These are phyloP conservation scores for Brassica juncea DNA, from an alignment of 345 rosid genomes.

Conservation along the genomic window DNA sequence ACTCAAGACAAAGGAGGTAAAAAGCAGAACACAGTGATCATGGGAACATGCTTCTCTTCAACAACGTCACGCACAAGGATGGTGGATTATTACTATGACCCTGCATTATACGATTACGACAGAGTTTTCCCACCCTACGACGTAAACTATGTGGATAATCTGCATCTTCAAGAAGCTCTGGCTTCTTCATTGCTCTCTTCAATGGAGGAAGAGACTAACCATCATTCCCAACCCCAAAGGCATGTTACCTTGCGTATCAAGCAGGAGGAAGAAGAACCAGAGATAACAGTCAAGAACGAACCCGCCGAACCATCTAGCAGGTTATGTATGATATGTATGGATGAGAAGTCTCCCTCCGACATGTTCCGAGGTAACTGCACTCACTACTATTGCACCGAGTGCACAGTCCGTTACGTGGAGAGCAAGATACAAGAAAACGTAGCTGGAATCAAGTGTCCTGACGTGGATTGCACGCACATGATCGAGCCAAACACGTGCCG, in stretches of 20 bases:
- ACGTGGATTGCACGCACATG: background rate
- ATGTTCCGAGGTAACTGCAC: background rate
- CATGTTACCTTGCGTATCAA: background rate
- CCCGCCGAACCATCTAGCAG: background rate
- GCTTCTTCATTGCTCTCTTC: background rate
- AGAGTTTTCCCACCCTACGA: background rate
- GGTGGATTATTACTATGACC: background rate
- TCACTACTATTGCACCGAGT: background rate
- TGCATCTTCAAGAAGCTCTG: background rate
- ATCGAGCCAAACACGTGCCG: background rate
- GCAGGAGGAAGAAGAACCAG: background rate
- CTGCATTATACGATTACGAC: background rate
- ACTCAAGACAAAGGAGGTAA: background rate
- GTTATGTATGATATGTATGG: background rate
- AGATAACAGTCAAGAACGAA: background rate
- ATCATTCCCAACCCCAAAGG: background rate
- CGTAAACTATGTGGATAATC: background rate
- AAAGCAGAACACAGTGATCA: background rate
- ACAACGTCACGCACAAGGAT: background rate
- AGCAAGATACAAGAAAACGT: background rate
- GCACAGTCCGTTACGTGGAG: background rate
- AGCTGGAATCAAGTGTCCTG: background rate
- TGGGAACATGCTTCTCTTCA: background rate
- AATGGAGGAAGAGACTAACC: background rate
- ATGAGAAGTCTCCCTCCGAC: background rate